phyloP scores from a whole-genome alignment of 176 grass and related monocot genomes.

The Bothriochloa decipiens region DNA sequence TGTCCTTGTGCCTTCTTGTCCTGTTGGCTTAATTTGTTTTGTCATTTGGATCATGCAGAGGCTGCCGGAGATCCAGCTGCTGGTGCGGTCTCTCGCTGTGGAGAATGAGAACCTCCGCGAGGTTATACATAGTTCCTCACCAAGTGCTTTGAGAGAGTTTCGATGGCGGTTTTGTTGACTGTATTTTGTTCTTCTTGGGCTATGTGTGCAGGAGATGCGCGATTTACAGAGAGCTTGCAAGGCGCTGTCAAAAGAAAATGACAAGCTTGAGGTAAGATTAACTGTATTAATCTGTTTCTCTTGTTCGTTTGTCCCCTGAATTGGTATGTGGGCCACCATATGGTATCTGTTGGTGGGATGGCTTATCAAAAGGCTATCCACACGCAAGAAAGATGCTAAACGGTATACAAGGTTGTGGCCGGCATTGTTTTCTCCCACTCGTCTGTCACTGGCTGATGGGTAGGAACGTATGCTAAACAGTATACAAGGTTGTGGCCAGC shows the following conservation, averaged over 20 bases:
- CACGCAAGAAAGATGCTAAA: neutral
- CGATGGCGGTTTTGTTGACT: neutral
- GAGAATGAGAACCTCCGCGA: constrained; percentile 55
- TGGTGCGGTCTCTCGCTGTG: constrained; percentile 50
- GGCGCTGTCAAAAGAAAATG: constrained; percentile 49
- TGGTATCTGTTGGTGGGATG: constrained; percentile 33
- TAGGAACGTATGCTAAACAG: neutral
- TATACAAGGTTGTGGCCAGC: constrained; percentile 8
- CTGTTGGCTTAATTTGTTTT: constrained; percentile 27
- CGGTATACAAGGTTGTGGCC: constrained; percentile 7
- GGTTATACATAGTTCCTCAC: constrained; percentile 10
- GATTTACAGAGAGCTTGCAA: constrained; percentile 54
- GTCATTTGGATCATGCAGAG: constrained; percentile 47
- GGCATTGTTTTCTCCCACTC: neutral
- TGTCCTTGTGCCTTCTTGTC: neutral
- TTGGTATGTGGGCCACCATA: constrained; percentile 33
- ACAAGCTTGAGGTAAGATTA: constrained; percentile 58
- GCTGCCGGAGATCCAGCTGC: constrained; percentile 62
- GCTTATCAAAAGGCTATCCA: constrained; percentile 32
- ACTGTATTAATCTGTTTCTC: neutral
- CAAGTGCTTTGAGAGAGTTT: neutral
- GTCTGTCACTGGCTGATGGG: neutral
- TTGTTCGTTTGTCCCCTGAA: constrained; percentile 21
- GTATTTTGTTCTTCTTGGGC: constrained; percentile 12
- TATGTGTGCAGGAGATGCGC: constrained; percentile 54